phyloP scores from a whole-genome alignment of 306 rosid genomes.

The Rosa persica region DNA sequence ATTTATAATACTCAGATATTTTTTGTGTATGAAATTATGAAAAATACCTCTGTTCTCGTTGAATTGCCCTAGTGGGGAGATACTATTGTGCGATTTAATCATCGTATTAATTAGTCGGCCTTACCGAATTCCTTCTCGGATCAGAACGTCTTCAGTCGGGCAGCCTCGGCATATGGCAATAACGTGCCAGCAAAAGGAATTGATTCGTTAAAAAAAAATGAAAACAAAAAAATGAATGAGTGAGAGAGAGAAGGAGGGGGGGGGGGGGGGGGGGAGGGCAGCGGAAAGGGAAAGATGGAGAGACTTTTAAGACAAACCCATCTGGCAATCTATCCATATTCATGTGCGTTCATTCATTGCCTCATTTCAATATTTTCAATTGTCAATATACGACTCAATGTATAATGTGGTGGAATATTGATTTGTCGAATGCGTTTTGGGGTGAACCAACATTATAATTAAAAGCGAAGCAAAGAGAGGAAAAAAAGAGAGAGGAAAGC shows the following conservation, averaged over 20 bases:
- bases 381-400: constrained; percentile 11
- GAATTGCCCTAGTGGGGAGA: background rate
- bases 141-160: background rate
- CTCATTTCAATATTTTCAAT: background rate
- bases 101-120: background rate
- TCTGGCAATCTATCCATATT: constrained; percentile 62
- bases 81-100: background rate
- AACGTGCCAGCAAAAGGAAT: background rate
- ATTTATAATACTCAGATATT: too few species aligned
- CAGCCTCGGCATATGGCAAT: background rate
- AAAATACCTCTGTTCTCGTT: too few species aligned
- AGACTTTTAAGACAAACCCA: constrained; percentile 66
- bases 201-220: background rate
- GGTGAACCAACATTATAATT: background rate
- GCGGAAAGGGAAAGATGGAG: constrained; percentile 33
- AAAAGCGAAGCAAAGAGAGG: constrained; percentile 16
- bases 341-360: constrained; percentile 81
- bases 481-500: too few species aligned
- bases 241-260: background rate
- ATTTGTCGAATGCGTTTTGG: too few species aligned
- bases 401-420: background rate
- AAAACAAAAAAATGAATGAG: background rate
- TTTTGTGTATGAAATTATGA: too few species aligned
- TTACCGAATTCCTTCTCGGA: background rate
- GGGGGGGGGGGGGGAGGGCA: constrained; percentile 25